Evolutionary conservation across 805 yeast genomes (phyloP), one percentile per base, ranked within the genome.

Genomic region (Metschnikowia drakensbergensis): DNA sequence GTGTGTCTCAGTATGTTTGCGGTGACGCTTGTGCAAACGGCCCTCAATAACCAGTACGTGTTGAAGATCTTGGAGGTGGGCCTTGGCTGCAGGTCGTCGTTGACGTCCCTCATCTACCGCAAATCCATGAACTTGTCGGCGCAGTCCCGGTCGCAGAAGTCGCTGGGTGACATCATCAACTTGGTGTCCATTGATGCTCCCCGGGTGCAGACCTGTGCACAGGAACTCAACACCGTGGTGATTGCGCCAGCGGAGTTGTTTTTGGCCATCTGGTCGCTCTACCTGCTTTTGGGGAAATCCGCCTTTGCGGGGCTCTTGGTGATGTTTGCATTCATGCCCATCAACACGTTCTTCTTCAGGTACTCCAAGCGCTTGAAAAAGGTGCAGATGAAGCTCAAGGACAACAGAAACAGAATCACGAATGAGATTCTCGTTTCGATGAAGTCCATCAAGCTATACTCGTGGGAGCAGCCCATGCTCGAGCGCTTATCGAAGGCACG

Each of bases 21-120:
- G 3, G 75, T 81, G 5, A 81, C 89, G 0, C 59, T 88, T 8
- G 25, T 78, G 2, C 82, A 83, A 47, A 83, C 94, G 0, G 70
- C 77, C 2, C 65, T 85, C 13, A 77, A 77, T 54, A 92, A 88
- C 63, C 88, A 86, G 63, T 86, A 83, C 60, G 80, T 82, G 53
- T 71, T 82, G 41, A 69, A 69, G 31, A 77, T 82, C 31, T 47
- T 59, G 25, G 81, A 81, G 54, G 77, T 86, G 3, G 88, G 88
- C 10, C 72, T 86, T 64, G 55, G 55, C 1, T 47, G 54, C 48
- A 22, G 58, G 29, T 46, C 63, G 1, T 57, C 65, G 8, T 51
- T 63, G 41, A 56, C 60, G 9, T 56, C 66, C 4, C 46, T 62
- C 27, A 50, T 63, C 17, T 63, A 54, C 52, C 57, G 58, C 30